These are phyloP conservation scores for Camillea tinctor DNA, from an alignment of 2,329 filamentous ascomycete genomes.

Conservation along the genomic window DNA sequence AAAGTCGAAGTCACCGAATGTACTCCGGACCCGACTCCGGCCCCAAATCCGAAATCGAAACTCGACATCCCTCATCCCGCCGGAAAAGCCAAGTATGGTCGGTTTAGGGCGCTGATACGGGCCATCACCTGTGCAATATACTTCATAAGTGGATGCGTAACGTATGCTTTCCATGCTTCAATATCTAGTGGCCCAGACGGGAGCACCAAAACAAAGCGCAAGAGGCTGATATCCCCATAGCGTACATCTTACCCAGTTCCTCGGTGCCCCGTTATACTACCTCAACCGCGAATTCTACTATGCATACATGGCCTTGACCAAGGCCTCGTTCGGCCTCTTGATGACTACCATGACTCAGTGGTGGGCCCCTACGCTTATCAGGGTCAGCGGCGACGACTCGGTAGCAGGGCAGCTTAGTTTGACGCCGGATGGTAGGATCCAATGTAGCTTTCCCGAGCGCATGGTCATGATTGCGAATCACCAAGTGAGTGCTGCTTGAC, in stretches of 20 bases:
- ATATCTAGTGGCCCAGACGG: background rate
- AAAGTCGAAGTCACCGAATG: constrained; percentile 17
- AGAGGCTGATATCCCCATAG: constrained; percentile 39
- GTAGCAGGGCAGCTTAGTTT: constrained; percentile 73
- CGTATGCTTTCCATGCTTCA: constrained; percentile 40
- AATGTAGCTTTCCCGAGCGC: constrained; percentile 78
- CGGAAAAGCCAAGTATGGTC: constrained; percentile 53
- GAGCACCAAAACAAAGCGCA: background rate
- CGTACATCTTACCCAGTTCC: constrained; percentile 68
- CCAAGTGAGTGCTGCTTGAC: constrained; percentile 52
- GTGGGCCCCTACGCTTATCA: constrained; percentile 81
- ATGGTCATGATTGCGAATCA: constrained; percentile 86
- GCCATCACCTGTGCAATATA: constrained; percentile 51
- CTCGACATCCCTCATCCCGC: constrained; percentile 46
- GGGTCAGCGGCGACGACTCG: constrained; percentile 79
- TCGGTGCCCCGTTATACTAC: constrained; percentile 74
- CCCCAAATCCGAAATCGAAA: no score
- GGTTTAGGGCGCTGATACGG: constrained; percentile 50
- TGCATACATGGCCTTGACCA: constrained; percentile 83
- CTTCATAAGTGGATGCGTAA: constrained; percentile 47
- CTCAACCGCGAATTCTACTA: constrained; percentile 78
- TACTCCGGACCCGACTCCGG: constrained; percentile 13
- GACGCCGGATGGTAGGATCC: constrained; percentile 68
- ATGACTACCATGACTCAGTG: constrained; percentile 79
- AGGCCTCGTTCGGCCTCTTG: constrained; percentile 77